phyloP scores from a whole-genome alignment of 306 rosid genomes.

The Lithocarpus polystachyus region DNA sequence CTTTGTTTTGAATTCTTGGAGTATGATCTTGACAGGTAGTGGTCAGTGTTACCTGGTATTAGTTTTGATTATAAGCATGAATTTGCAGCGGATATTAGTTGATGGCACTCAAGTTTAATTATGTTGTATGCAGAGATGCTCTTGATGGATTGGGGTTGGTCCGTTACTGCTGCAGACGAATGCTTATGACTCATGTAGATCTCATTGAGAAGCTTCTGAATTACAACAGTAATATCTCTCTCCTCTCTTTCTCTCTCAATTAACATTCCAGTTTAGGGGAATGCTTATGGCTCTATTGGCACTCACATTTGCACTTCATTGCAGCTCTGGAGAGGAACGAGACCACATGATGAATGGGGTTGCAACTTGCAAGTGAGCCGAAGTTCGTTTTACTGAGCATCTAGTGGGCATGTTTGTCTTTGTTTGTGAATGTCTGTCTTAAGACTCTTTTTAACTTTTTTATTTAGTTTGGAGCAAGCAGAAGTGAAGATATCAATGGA shows the following conservation, averaged over 20 bases:
- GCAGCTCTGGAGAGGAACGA: slow-evolving; percentile 78
- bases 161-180: slow-evolving; percentile 89
- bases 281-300: not conserved
- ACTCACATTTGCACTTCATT: slow-evolving; percentile 3
- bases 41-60: not conserved
- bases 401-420: not conserved
- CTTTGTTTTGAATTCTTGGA: no score
- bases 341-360: slow-evolving; percentile 32
- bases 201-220: slow-evolving; percentile 96
- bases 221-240: slow-evolving; percentile 63
- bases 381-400: slow-evolving; percentile 13
- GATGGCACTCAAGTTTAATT: slow-evolving; percentile 12
- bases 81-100: not conserved
- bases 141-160: slow-evolving; percentile 89
- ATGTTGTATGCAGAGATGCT: slow-evolving; percentile 64
- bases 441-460: not conserved
- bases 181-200: slow-evolving; percentile 98
- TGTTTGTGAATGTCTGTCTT: not conserved
- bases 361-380: not conserved
- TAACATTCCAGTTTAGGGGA: not conserved
- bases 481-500: not conserved
- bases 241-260: not conserved
- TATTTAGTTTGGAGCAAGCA: not conserved
- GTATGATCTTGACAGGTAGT: not conserved
- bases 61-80: not conserved